Base-by-base conservation (phyloP, 805 yeast genomes). In the Wickerhamiella australiensis region DNA sequence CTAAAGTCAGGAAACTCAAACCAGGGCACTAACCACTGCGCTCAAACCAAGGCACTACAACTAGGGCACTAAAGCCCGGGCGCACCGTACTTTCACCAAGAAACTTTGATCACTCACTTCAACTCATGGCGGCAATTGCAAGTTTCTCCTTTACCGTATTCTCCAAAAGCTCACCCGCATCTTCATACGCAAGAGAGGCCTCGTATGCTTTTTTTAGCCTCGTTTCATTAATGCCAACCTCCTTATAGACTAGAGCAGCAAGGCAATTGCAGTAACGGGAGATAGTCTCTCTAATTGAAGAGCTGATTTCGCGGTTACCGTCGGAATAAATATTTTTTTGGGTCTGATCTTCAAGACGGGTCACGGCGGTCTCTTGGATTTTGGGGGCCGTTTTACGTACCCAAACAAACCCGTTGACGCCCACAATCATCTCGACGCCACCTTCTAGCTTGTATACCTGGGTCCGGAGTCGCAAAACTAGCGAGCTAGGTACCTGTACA, bases 351-450 rank as follows among this genome's bases (percentile, higher is more conserved):
- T 88, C 96, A 44, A 92, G 68, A 57, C 95, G 74, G 11, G 96
- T 87, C 47, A 90, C 84, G 2, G 85, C 72, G 7, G 77, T 77
- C 21, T 46, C 49, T 4, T 54, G 53, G 3, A 61, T 56, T 0
- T 65, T 59, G 20, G 63, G 61, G 11, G 65, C 58, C 18, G 60
- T 54, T 61, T 85, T 85, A 60, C 85, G 78, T 47, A 92, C 68
- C 98, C 98, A 92, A 42, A 92, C 76, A 61, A 75, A 90, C 3
- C 99, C 98, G 63, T 94, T 92, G 8, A 90, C 94, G 27, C 99
- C 98, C 40, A 94, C 68, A 45, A 92, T 86, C 44, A 83, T 74
- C 57, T 88, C 86, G 29, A 92, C 85, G 58, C 45, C 85, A n/a
- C 96, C 97, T 0, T 96, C 95, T n/a, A 92, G 71, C 51, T 77